These are phyloP conservation scores for Tilletia caries DNA, from an alignment of 1,284 basidiomycete genomes.

Conservation along the genomic window DNA sequence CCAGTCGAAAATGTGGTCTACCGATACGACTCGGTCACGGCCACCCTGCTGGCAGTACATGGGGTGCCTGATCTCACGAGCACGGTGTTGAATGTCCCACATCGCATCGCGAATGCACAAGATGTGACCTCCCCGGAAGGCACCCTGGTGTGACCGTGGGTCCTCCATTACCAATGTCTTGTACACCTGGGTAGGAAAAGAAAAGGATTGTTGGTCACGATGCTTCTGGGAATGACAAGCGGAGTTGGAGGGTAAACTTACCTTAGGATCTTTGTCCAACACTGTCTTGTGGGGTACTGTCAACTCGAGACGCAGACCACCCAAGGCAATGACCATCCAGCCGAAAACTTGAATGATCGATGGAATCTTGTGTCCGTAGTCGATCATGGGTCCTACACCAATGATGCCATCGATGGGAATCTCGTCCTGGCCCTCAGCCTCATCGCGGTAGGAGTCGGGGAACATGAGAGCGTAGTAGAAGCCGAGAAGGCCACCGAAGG, in stretches of 20 bases:
- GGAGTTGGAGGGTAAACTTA: no score
- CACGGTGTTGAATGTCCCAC: constrained; percentile 24
- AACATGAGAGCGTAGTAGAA: constrained; percentile 44
- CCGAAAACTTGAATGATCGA: constrained; percentile 23
- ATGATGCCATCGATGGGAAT: constrained; percentile 47
- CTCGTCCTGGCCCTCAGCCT: constrained; percentile 30
- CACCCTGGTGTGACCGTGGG: constrained; percentile 43
- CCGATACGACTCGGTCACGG: constrained; percentile 41
- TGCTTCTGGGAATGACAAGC: no score
- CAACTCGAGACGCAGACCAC: constrained; percentile 32
- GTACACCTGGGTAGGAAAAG: constrained; percentile 30
- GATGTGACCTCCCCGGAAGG: constrained; percentile 47
- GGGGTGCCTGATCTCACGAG: constrained; percentile 33
- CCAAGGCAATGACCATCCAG: constrained; percentile 15
- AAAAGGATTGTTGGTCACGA: neutral
- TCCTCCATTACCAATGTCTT: constrained; percentile 45
- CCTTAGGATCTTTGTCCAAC: constrained; percentile 49
- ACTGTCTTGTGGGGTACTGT: constrained; percentile 48
- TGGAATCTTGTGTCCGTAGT: constrained; percentile 31
- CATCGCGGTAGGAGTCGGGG: constrained; percentile 35
- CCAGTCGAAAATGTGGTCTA: constrained; percentile 27
- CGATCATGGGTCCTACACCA: constrained; percentile 47
- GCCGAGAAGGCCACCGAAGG: constrained; percentile 47
- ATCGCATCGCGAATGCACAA: constrained; percentile 35
- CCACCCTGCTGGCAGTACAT: constrained; percentile 45